phyloP scores from a whole-genome alignment of 495 filamentous ascomycete species.

The Elasticomyces elasticus region DNA sequence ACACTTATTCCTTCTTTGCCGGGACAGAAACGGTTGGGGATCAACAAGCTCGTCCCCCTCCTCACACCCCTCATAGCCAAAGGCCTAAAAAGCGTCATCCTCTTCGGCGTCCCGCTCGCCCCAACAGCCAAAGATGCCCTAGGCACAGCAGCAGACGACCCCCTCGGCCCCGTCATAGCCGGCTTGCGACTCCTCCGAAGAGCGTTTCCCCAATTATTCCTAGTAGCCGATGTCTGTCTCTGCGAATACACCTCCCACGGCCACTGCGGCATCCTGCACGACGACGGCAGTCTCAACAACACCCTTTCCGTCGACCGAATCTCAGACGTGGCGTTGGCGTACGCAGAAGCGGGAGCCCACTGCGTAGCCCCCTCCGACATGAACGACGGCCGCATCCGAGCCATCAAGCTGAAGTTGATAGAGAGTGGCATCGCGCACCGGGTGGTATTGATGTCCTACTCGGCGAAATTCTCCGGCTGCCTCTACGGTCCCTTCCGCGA shows the following conservation, averaged over 20 bases:
- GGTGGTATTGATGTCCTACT: conserved; percentile 89
- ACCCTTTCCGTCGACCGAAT: conserved; percentile 83
- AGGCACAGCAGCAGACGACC: conserved; percentile 89
- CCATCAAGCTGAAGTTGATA: conserved; percentile 93
- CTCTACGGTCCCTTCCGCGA: conserved; percentile 96
- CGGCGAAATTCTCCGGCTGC: conserved; percentile 92
- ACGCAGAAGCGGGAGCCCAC: conserved; percentile 86
- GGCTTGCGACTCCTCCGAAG: conserved; percentile 71
- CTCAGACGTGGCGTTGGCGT: conserved; percentile 83
- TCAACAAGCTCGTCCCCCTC: conserved; percentile 78
- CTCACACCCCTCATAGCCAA: conserved; percentile 76
- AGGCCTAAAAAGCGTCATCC: conserved; percentile 81
- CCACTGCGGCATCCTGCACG: conserved; percentile 87
- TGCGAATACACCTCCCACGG: conserved; percentile 99
- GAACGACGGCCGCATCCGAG: conserved; percentile 94
- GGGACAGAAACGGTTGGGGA: conserved; percentile 71
- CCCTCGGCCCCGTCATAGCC: conserved; percentile 80
- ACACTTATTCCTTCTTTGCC: conserved; percentile 82
- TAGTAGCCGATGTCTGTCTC: conserved; percentile 85
- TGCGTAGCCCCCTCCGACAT: conserved; percentile 96
- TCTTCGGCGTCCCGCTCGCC: conserved; percentile 85
- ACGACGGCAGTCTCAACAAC: conserved; percentile 90
- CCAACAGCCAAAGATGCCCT: conserved; percentile 76
- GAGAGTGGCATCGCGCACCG: conserved; percentile 83
- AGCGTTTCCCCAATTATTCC: conserved; percentile 77